These are phyloP conservation scores for Clavispora fructus DNA, from an alignment of 805 yeast genomes.

Conservation along the genomic window DNA sequence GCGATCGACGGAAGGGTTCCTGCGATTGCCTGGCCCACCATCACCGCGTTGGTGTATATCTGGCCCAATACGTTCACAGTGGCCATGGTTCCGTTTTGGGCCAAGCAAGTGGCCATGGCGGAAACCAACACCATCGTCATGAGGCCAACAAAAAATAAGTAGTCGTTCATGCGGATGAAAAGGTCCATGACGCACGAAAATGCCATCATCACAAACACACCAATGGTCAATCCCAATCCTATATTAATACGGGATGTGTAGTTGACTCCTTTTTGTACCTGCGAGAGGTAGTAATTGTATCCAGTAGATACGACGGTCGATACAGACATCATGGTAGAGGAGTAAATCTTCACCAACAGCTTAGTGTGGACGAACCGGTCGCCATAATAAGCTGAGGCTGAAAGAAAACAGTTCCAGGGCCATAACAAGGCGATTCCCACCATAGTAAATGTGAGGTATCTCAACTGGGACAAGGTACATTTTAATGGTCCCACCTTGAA, in stretches of 20 bases:
- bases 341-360: constrained; percentile 50
- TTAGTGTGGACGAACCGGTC: constrained; percentile 52
- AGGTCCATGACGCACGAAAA: constrained; percentile 37
- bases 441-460: constrained; percentile 55
- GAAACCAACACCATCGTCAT: constrained; percentile 62
- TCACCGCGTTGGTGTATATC: constrained; percentile 77
- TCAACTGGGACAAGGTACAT: constrained; percentile 25
- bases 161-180: constrained; percentile 33
- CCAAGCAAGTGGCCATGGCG: constrained; percentile 70
- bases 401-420: constrained; percentile 91
- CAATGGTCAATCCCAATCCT: constrained; percentile 58
- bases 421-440: constrained; percentile 80
- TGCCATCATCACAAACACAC: constrained; percentile 55
- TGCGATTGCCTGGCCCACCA: constrained; percentile 93
- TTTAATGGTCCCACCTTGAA: constrained; percentile 5
- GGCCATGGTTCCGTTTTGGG: constrained; percentile 91
- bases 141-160: constrained; percentile 44
- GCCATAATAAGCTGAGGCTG: constrained; percentile 79
- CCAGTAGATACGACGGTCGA: constrained; percentile 66
- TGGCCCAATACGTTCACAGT: constrained; percentile 73
- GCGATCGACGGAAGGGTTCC: constrained; percentile 87
- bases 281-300: constrained; percentile 58
- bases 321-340: constrained; percentile 84
- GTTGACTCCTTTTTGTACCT: constrained; percentile 56
- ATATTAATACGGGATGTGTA: constrained; percentile 50